Conservation (phyloP, 306 rosid genomes). For the Sicyos edulis region DNA sequence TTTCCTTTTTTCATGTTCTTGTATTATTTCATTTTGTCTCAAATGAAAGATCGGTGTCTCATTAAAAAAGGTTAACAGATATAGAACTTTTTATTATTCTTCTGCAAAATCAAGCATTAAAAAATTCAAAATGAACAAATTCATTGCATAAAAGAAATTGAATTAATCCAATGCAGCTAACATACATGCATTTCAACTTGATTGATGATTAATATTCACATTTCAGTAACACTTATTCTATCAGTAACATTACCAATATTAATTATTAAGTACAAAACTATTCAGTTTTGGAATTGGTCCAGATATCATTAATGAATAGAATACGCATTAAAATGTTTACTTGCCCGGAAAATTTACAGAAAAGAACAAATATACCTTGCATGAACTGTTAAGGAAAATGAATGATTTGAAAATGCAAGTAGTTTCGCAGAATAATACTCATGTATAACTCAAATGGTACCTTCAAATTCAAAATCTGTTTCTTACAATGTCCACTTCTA, state of each 20-base stretch:
- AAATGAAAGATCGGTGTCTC: no score
- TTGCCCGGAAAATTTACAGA: neutral
- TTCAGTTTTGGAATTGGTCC: neutral
- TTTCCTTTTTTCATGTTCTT: no score
- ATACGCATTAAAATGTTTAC: neutral
- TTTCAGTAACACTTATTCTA: neutral
- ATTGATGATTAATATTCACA: neutral
- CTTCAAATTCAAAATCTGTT: neutral
- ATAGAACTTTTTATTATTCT: no score
- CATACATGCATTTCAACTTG: neutral
- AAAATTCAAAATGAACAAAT: neutral
- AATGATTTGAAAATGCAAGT: neutral
- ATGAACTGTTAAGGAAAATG: neutral
- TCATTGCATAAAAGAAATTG: neutral
- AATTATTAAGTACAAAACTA: neutral
- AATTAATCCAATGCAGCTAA: neutral
- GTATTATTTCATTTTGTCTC: no score
- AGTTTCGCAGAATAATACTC: neutral
- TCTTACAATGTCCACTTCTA: neutral
- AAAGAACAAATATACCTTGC: neutral
- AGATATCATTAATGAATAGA: neutral
- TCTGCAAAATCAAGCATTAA: neutral
- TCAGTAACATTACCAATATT: neutral
- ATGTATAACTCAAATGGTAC: neutral
- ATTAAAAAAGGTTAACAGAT: no score